Evolutionary conservation across 768 basidiomycete genomes (phyloP).

Genomic region (Trametopsis cervina): DNA sequence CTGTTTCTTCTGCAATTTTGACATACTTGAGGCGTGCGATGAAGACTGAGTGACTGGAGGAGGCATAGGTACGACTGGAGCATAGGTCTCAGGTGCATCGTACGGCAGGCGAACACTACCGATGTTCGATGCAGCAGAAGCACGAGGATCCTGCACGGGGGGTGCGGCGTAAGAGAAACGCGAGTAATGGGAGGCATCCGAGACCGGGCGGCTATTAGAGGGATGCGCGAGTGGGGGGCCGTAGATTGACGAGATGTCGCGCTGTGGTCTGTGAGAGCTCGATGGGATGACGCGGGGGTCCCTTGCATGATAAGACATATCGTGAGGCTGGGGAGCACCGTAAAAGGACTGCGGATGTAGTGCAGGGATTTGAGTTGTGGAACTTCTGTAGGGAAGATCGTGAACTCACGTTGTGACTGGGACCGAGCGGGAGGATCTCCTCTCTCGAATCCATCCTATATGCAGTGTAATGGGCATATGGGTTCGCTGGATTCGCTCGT

Average conservation of each 20-base stretch:
- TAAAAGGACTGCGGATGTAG: background rate
- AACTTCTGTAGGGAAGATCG: slow-evolving; percentile 1
- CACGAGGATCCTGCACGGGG: slow-evolving; percentile 2
- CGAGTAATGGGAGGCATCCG: slow-evolving; percentile 3
- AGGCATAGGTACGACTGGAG: slow-evolving; percentile 3
- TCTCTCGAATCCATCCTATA: slow-evolving; percentile 23
- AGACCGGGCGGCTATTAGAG: slow-evolving; percentile 1
- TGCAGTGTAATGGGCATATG: slow-evolving; percentile 9
- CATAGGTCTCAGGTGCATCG: slow-evolving; percentile 6
- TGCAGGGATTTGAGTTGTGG: no score
- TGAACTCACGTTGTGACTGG: slow-evolving; percentile 5
- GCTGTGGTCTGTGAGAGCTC: background rate
- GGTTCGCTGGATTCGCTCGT: slow-evolving; percentile 24
- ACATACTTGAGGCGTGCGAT: background rate
- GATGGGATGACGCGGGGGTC: background rate
- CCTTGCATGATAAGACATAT: background rate
- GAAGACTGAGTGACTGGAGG: slow-evolving; percentile 1
- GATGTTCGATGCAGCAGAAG: slow-evolving; percentile 4
- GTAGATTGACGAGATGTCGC: slow-evolving; percentile 4
- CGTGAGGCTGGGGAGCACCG: background rate
- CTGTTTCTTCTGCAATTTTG: background rate
- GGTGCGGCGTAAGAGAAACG: background rate
- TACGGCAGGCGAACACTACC: slow-evolving; percentile 7
- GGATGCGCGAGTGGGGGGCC: background rate
- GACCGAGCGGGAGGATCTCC: slow-evolving; percentile 15